Percentiles rank a stretch among this genome's conserved stretches.
Evolutionary conservation across 2,329 filamentous ascomycete species (phyloP).

Genomic region (Colletotrichum musicola): DNA sequence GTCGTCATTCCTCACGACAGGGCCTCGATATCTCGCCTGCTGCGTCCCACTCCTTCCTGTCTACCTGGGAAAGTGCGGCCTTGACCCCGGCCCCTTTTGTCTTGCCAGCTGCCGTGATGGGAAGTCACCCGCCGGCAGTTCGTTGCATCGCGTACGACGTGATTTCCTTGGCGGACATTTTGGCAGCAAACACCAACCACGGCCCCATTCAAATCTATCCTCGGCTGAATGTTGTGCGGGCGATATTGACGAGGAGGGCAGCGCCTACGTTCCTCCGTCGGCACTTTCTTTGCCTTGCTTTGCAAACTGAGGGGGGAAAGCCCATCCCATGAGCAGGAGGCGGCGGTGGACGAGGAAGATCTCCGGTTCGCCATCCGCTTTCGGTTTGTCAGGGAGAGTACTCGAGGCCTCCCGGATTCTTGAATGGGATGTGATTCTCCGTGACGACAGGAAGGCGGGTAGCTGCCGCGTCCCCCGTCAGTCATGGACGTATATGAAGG

Average conservation of each 20-base stretch:
- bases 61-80: background rate
- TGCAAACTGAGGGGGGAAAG: background rate
- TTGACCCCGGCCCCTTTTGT: slow-evolving; percentile 10
- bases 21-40: background rate
- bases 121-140: slow-evolving; percentile 36
- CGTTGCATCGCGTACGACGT: slow-evolving; percentile 37
- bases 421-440: background rate
- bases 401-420: background rate
- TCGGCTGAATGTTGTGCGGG: slow-evolving; percentile 1
- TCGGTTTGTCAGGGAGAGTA: slow-evolving; percentile 16
- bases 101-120: slow-evolving; percentile 38
- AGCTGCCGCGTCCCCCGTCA: background rate
- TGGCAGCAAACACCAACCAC: background rate
- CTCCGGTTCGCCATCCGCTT: slow-evolving; percentile 20
- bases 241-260: background rate
- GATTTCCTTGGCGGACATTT: slow-evolving; percentile 23
- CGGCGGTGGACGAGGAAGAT: slow-evolving; percentile 20
- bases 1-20: slow-evolving; percentile 9
- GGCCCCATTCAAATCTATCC: background rate
- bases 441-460: slow-evolving; percentile 1
- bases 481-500: slow-evolving; percentile 9
- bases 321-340: slow-evolving; percentile 5
- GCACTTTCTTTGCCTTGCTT: slow-evolving; percentile 25
- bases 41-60: slow-evolving; percentile 3
- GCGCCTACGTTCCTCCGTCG: background rate